Evolutionary conservation across 129 eudicot species (phyloP).

Genomic region (Rutidosis leptorrhynchoides): DNA sequence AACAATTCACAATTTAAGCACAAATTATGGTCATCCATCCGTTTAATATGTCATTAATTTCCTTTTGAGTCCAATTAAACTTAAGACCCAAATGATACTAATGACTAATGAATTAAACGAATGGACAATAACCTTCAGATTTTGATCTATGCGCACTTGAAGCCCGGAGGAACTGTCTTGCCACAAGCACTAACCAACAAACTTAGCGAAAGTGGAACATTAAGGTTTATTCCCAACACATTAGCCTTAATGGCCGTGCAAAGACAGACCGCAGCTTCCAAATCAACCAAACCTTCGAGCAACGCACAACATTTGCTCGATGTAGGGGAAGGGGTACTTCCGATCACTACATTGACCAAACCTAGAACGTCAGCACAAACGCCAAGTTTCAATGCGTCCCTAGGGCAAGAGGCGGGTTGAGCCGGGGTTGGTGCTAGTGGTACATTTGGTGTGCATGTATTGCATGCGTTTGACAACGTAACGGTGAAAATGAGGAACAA

Average conservation of each 20-base stretch:
- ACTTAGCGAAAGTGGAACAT: constrained; percentile 59
- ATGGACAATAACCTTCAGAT: background rate
- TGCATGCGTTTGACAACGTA: constrained; percentile 44
- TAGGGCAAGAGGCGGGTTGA: constrained; percentile 58
- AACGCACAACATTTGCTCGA: constrained; percentile 57
- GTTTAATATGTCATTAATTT: constrained; percentile 22
- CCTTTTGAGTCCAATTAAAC: background rate
- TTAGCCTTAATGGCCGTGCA: constrained; percentile 75
- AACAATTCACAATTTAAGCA: constrained; percentile 24
- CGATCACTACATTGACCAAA: constrained; percentile 45
- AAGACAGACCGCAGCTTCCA: constrained; percentile 71
- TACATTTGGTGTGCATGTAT: constrained; percentile 29
- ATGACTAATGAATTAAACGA: constrained; percentile 18
- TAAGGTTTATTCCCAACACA: constrained; percentile 60
- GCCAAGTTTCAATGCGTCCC: constrained; percentile 67
- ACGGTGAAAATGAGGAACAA: constrained; percentile 39
- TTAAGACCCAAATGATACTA: constrained; percentile 1
- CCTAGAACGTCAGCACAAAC: constrained; percentile 70
- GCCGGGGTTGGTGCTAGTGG: constrained; percentile 47
- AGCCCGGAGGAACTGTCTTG: constrained; percentile 55
- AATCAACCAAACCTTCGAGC: constrained; percentile 56
- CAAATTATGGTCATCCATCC: too few species aligned
- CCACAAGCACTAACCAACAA: constrained; percentile 53
- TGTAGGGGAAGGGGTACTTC: constrained; percentile 50
- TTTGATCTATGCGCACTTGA: constrained; percentile 40